Percentiles rank a stretch among this genome's conserved stretches.
These are phyloP conservation scores for Rhynchospora breviuscula DNA, from an alignment of 176 grass and related monocot species.

Conservation along the genomic window DNA sequence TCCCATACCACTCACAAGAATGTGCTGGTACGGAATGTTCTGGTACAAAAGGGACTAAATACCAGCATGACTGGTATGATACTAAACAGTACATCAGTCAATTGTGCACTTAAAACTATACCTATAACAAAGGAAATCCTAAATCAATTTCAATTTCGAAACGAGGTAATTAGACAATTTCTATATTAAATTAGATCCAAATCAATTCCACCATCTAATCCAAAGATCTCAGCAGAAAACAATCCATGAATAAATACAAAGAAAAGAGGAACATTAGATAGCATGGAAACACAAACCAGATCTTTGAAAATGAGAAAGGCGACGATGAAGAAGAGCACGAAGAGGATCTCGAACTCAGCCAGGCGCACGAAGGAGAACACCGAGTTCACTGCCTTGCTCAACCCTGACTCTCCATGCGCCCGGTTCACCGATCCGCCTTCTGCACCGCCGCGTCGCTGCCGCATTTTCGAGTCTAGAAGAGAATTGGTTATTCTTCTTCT, in stretches of 20 bases:
- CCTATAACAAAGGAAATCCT: neutral
- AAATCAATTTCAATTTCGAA: neutral
- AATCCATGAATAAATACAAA: neutral
- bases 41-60: neutral
- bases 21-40: neutral
- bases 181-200: neutral
- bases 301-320: conserved; percentile 86
- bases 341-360: conserved; percentile 96
- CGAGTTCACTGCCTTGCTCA: conserved; percentile 57
- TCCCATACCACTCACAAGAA: neutral
- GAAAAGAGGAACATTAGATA: neutral
- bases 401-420: conserved; percentile 26
- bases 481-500: no score
- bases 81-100: neutral
- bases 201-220: neutral
- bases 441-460: conserved; percentile 32
- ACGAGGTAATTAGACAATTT: neutral
- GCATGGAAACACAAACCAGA: conserved; percentile 38
- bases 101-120: neutral
- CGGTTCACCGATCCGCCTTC: neutral
- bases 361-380: conserved; percentile 79
- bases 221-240: neutral
- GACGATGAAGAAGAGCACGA: conserved; percentile 83
- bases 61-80: neutral
- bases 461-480: conserved; percentile 23